Conservation (phyloP, 2,329 filamentous ascomycete genomes). For the Diplocarpon mali region DNA sequence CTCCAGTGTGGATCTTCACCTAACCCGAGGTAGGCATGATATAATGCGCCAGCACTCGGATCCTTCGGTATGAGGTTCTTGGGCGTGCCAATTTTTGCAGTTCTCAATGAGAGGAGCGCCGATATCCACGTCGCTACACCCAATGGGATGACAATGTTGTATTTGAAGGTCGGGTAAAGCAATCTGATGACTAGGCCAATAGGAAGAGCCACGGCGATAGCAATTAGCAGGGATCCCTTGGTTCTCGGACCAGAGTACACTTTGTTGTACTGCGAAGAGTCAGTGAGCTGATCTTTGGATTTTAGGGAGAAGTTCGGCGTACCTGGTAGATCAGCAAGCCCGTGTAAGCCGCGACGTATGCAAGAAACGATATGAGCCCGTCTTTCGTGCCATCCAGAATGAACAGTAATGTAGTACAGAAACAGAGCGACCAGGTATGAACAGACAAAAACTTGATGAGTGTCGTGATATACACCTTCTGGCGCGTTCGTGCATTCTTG, state of each 20-base stretch:
- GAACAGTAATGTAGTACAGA: neutral
- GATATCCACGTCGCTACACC: conserved; percentile 1
- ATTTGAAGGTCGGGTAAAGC: neutral
- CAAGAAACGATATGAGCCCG: neutral
- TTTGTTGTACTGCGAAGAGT: neutral
- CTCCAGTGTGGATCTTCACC: conserved; percentile 3
- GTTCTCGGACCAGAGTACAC: conserved; percentile 1
- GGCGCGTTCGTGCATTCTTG: neutral
- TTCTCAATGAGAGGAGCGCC: neutral
- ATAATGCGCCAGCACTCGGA: neutral
- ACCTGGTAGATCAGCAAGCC: conserved; percentile 2
- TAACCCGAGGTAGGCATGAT: neutral
- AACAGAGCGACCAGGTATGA: conserved; percentile 1
- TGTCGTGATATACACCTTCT: conserved; percentile 1
- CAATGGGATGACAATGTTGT: neutral
- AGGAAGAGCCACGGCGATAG: neutral
- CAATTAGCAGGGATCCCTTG: neutral
- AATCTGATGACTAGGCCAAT: neutral
- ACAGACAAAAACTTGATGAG: conserved; percentile 1
- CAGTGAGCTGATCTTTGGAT: neutral
- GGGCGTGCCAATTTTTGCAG: conserved; percentile 1
- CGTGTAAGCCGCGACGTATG: neutral
- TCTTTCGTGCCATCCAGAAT: neutral
- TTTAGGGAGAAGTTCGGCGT: neutral
- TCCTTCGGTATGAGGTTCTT: neutral